Evolutionary conservation across 148 eudicot species (phyloP).

Genomic region (Vaccinium corymbosum): DNA sequence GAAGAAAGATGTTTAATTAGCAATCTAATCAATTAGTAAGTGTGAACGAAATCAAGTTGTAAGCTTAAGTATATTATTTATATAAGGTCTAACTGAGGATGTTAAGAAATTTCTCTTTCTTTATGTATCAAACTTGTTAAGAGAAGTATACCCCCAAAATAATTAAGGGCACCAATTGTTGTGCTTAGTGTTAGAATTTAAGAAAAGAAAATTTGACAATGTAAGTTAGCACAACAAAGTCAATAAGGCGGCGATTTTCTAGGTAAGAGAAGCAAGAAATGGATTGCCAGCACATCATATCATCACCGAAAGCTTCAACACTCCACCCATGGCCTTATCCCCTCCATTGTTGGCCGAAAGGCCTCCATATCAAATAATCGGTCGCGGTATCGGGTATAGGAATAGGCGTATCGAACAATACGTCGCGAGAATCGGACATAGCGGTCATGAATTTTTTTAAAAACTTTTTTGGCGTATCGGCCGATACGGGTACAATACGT

Average conservation of each 20-base stretch:
- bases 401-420: too few species aligned
- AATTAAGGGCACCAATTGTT: background rate
- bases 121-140: background rate
- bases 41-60: background rate
- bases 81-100: too few species aligned
- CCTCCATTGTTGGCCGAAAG: too few species aligned
- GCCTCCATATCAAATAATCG: too few species aligned
- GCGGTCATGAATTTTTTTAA: too few species aligned
- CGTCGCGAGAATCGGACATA: too few species aligned
- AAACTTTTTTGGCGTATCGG: too few species aligned
- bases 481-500: too few species aligned
- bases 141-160: background rate
- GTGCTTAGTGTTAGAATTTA: background rate
- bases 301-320: constrained; percentile 19
- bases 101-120: background rate
- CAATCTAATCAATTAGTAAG: background rate
- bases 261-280: background rate
- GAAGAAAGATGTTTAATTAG: background rate
- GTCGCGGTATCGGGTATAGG: too few species aligned
- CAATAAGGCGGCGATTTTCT: background rate
- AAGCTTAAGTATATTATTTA: background rate
- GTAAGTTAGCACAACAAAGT: background rate
- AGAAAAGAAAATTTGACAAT: background rate
- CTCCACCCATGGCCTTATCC: background rate
- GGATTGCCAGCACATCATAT: constrained; percentile 13